These are phyloP conservation scores for Coemansia sp. DNA, from an alignment of 192 early-diverging fungal species.

Conservation along the genomic window DNA sequence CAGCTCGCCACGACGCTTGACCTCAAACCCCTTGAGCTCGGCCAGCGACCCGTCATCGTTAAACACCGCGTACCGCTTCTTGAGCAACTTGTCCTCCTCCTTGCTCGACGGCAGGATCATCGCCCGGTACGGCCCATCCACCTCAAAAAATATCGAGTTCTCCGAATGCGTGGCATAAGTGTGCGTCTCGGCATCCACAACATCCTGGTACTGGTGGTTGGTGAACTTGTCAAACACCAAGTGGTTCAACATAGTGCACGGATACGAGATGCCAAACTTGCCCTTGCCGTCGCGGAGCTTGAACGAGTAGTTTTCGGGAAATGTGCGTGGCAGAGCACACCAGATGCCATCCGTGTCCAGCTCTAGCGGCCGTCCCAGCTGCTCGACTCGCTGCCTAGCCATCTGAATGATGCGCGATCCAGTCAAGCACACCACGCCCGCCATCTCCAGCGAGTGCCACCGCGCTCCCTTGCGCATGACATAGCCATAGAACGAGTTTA, in stretches of 20 bases:
- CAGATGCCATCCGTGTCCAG: constrained; percentile 99
- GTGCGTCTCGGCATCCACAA: constrained; percentile 55
- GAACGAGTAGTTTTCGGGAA: constrained; percentile 92
- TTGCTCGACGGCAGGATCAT: constrained; percentile 97
- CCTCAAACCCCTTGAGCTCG: constrained; percentile 97
- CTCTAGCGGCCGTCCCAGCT: constrained; percentile 89
- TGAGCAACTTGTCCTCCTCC: constrained; percentile 92
- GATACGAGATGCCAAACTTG: constrained; percentile 89
- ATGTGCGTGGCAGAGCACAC: constrained; percentile 89
- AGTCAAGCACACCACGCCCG: constrained; percentile 94
- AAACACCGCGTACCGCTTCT: constrained; percentile 98
- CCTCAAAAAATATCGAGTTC: constrained; percentile 98
- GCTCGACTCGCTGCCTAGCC: constrained; percentile 87
- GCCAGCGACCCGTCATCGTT: constrained; percentile 90
- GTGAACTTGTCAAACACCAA: constrained; percentile 93
- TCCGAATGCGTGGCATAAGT: constrained; percentile 72
- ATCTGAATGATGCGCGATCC: constrained; percentile 96
- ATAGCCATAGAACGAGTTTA: constrained; percentile 97
- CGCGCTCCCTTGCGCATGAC: constrained; percentile 98
- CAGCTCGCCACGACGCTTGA: constrained; percentile 97
- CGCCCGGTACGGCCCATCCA: constrained; percentile 96
- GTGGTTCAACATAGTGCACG: constrained; percentile 98
- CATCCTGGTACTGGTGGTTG: constrained; percentile 94
- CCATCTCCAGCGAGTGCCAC: constrained; percentile 99
- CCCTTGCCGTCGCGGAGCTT: constrained; percentile 65